Evolutionary conservation across 2,329 filamentous ascomycete genomes (phyloP).

Genomic region (Aspergillus fructus): DNA sequence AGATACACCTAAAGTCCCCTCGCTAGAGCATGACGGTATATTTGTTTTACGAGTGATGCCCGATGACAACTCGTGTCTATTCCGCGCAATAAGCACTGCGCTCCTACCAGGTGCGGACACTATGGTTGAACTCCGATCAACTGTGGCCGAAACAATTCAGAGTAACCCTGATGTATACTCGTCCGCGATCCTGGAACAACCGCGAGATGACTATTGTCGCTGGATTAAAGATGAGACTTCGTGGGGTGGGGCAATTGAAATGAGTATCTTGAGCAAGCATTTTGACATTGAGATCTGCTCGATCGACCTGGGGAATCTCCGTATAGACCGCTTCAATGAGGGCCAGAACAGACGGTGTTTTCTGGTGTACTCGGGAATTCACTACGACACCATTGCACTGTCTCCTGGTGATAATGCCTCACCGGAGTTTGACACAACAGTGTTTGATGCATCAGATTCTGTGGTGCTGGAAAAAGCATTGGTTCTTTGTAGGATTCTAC

Average conservation of each 20-base stretch:
- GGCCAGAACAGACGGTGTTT: constrained; percentile 68
- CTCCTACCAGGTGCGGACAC: constrained; percentile 67
- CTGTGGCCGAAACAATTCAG: constrained; percentile 78
- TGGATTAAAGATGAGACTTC: constrained; percentile 78
- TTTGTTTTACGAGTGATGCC: constrained; percentile 88
- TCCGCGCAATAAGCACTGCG: constrained; percentile 80
- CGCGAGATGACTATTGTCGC: constrained; percentile 72
- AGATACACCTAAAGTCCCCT: constrained; percentile 62
- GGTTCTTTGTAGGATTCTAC: constrained; percentile 65
- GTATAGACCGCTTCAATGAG: constrained; percentile 77
- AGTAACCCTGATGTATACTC: constrained; percentile 70
- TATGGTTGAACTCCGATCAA: constrained; percentile 70
- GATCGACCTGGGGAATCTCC: constrained; percentile 71
- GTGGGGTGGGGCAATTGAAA: constrained; percentile 91
- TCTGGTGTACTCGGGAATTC: constrained; percentile 86
- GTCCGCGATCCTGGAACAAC: constrained; percentile 71
- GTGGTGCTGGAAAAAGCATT: constrained; percentile 60
- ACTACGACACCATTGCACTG: constrained; percentile 87
- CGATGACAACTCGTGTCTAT: constrained; percentile 93
- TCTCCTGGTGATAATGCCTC: constrained; percentile 62
- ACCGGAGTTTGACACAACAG: constrained; percentile 75
- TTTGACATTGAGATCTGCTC: constrained; percentile 84
- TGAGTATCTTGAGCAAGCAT: constrained; percentile 78
- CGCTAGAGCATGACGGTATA: constrained; percentile 56
- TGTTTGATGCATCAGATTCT: constrained; percentile 63